phyloP scores from a whole-genome alignment of 1,139 yeast genomes.

The Kurtzmaniella natalensis region DNA sequence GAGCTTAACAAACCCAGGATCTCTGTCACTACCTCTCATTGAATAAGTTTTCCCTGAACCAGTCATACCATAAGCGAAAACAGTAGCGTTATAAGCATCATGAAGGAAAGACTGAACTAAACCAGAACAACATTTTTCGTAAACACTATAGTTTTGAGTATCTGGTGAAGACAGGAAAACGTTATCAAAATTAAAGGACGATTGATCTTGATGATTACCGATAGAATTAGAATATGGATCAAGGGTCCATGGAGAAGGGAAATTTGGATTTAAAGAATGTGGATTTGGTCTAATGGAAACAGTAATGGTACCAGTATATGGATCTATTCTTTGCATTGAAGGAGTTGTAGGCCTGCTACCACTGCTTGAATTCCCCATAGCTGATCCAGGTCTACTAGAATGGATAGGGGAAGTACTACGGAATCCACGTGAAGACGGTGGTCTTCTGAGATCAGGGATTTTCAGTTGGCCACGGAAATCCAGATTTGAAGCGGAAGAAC shows the following conservation, averaged over 20 bases:
- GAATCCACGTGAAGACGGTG: slow-evolving; percentile 21
- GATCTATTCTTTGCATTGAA: slow-evolving; percentile 21
- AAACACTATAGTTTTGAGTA: slow-evolving; percentile 55
- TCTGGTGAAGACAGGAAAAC: slow-evolving; percentile 53
- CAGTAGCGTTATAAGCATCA: slow-evolving; percentile 82
- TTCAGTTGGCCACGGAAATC: slow-evolving; percentile 14
- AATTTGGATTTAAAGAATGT: slow-evolving; percentile 20
- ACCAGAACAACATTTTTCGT: slow-evolving; percentile 54
- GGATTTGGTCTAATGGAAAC: slow-evolving; percentile 58
- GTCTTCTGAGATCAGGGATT: slow-evolving; percentile 20
- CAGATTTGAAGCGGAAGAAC: slow-evolving; percentile 5
- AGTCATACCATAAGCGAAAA: slow-evolving; percentile 93
- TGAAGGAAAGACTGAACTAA: slow-evolving; percentile 59
- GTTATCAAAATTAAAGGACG: slow-evolving; percentile 66
- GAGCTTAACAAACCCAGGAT: slow-evolving; percentile 75
- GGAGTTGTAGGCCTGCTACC: slow-evolving; percentile 40
- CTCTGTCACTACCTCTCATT: slow-evolving; percentile 70
- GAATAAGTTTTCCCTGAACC: slow-evolving; percentile 94
- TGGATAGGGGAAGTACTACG: slow-evolving; percentile 20
- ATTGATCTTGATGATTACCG: slow-evolving; percentile 45
- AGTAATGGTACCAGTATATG: slow-evolving; percentile 47
- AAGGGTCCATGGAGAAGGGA: slow-evolving; percentile 41
- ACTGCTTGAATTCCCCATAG: slow-evolving; percentile 22
- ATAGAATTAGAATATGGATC: slow-evolving; percentile 37
- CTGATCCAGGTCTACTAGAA: slow-evolving; percentile 32